phyloP scores from a whole-genome alignment of 805 yeast genomes.

The Candida silvicultrix region DNA sequence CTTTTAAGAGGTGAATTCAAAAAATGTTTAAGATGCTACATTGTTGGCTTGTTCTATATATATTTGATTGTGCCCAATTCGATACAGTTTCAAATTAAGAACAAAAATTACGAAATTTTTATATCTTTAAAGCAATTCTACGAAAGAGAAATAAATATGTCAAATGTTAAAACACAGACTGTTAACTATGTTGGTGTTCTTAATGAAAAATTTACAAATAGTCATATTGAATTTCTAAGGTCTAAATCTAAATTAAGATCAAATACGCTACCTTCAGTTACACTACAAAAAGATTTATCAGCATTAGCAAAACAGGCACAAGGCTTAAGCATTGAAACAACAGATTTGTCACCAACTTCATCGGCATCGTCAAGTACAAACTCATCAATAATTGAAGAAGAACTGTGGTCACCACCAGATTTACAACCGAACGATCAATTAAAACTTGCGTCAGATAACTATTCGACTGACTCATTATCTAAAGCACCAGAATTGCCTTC shows the following conservation, averaged over 20 bases:
- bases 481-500: constrained; percentile 7
- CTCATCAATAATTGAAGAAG: constrained; percentile 17
- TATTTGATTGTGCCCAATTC: constrained; percentile 32
- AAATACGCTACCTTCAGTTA: constrained; percentile 22
- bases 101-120: constrained; percentile 32
- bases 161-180: constrained; percentile 31
- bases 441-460: constrained; percentile 23
- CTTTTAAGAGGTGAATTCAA: constrained; percentile 14
- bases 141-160: constrained; percentile 32
- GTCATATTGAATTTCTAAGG: neutral
- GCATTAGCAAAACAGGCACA: constrained; percentile 3
- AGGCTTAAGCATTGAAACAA: neutral
- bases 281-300: constrained; percentile 4
- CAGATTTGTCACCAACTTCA: neutral
- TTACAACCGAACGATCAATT: constrained; percentile 33
- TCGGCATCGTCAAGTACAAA: constrained; percentile 4
- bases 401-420: constrained; percentile 33
- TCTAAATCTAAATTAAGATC: constrained; percentile 23
- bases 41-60: constrained; percentile 31
- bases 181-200: constrained; percentile 26
- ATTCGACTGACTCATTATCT: constrained; percentile 7
- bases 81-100: constrained; percentile 33
- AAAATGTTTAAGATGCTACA: constrained; percentile 26
- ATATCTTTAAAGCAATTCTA: constrained; percentile 27
- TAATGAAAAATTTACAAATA: constrained; percentile 11